Percentiles rank a stretch among this genome's conserved stretches.
phyloP scores from a whole-genome alignment of 2,329 filamentous ascomycete species.

The Trichophyton schoenleinii region DNA sequence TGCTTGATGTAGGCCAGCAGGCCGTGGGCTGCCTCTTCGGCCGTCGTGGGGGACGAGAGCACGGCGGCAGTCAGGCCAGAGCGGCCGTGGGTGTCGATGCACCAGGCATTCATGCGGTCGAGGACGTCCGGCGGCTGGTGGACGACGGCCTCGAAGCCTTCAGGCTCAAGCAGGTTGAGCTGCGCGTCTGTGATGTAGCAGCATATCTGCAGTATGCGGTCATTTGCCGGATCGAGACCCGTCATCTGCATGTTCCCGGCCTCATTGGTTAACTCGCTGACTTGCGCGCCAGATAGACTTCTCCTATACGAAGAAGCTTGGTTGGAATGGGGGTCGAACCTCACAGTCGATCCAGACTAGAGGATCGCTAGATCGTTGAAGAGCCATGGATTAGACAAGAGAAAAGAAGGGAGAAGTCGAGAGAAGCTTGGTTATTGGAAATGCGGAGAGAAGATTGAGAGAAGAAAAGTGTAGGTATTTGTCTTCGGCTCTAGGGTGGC shows the following conservation, averaged over 20 bases:
- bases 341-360: conserved; percentile 81
- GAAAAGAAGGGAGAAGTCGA: neutral
- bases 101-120: conserved; percentile 80
- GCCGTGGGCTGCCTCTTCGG: conserved; percentile 56
- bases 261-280: neutral
- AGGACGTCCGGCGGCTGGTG: conserved; percentile 60
- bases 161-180: conserved; percentile 60
- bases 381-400: conserved; percentile 25
- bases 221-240: conserved; percentile 61
- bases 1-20: conserved; percentile 67
- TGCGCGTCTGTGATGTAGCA: conserved; percentile 79
- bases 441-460: neutral
- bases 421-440: neutral
- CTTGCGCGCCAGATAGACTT: neutral
- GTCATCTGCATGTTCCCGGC: conserved; percentile 60
- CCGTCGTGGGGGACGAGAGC: conserved; percentile 57
- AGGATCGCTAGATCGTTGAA: conserved; percentile 46
- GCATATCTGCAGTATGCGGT: conserved; percentile 82
- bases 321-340: conserved; percentile 26
- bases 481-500: neutral
- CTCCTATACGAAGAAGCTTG: neutral
- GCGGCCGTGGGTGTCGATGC: conserved; percentile 61
- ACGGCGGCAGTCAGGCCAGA: conserved; percentile 74
- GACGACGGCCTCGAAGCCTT: conserved; percentile 69
- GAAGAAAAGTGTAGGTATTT: neutral